Evolutionary conservation across 2,329 filamentous ascomycete species (phyloP), one percentile per base, ranked within the genome.

Genomic region (Monilinia laxa): DNA sequence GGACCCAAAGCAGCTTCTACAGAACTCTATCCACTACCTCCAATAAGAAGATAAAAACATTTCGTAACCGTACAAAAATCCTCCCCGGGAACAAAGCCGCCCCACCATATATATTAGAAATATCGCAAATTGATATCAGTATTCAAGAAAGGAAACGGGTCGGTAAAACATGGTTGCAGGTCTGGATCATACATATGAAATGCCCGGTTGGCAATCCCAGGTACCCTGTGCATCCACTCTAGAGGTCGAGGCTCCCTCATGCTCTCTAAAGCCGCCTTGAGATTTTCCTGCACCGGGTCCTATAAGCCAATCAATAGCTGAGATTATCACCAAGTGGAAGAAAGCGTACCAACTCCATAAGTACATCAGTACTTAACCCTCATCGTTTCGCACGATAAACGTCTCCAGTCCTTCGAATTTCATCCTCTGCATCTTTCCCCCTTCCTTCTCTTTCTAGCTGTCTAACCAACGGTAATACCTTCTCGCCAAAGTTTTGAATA

Each of bases 401-500:
- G 52, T 82, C 79, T 1, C 82, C 82, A 1, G 81, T 83, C 69
- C 78, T 74, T 51, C 70, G 71, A 60, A 84, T 81, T 73, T 84
- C 82, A 68, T 79, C 79, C 14, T 77, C 80, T 1, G 72, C 76
- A 70, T 83, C 78, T 71, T 78, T 83, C 0, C 82, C 82, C 38
- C 82, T 76, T 0, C 81, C 82, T 69, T 81, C 74, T 31, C 73
- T 78, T 74, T 84, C 82, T 64, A 83, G 68, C 71, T 81, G 76
- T 62, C 82, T 76, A 2, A 84, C 81, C 45, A 83, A 73, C 10
- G 81, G 79, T 52, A 84, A 63, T 0, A 84, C 79, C 51, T 81
- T 76, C 54, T 76, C 74, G 0, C 82, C 82, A 72, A 84, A 84
- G 55, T 75, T 71, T 72, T 82, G 78, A 65, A 84, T 82, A 68